Base-by-base conservation (phyloP, 179 eudicot genomes). In the Drosera spatulata region DNA sequence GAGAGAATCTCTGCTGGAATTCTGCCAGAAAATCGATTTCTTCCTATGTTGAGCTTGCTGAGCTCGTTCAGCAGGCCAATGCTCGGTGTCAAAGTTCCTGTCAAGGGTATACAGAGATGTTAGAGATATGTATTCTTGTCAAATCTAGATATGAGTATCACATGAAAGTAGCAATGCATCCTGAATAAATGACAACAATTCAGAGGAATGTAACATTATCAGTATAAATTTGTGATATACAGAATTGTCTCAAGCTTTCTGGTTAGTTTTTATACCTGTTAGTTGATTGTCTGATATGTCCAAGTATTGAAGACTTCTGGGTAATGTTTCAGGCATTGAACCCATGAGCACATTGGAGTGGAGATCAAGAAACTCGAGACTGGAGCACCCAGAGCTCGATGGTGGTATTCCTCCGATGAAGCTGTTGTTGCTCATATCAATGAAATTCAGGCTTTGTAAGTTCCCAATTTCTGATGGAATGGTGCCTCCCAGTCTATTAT, bases 401-500 rank as follows among this genome's bases (percentile, higher is more conserved):
- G 71, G 46, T 22, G 96, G 94, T 50, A 88, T 72, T 47, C 46
- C 76, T 38, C 96, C 97, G 39, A 69, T 78, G 49, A 91, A 76
- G n/a, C 40, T 79, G 66, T 91, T 90, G 40, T 58, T 61, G 66
- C 91, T 73, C 78, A 88, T 79, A 66, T 85, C 97, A 14, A 91
- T 75, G 59, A 91, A 91, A 63, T 85, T 88, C 45, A 91, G 69
- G 75, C 40, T 77, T 53, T 75, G 80, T 65, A 85, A 74, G 11
- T 70, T 77, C 52, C 94, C 97, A 52, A 88, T 72, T 54, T 91
- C 94, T 6, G 85, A 75, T 72, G 97, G 96, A 80, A 91, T 60
- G 70, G 81, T 76, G 14, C 97, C 97, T 7, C 73, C 84, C 13
- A 91, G 73, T 63, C 76, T 63, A 59, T 91, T 91, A 3, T 66